A percentile compares a stretch with the other conserved stretches of the same genome.
Evolutionary conservation across 2,329 filamentous ascomycete species (phyloP).

Genomic region (Botrytis fragariae): DNA sequence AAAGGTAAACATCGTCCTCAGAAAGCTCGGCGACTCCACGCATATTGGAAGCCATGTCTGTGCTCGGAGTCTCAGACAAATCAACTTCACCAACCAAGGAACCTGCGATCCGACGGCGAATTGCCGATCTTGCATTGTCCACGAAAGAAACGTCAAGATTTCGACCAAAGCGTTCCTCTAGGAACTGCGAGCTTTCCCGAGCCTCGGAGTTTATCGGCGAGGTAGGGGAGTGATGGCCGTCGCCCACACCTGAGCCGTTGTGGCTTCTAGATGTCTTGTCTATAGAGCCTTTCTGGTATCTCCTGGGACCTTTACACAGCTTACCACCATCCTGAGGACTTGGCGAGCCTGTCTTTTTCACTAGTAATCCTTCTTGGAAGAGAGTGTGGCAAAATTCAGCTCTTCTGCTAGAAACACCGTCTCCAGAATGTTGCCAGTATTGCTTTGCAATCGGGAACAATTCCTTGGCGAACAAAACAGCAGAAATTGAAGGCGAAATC

Average conservation of each 20-base stretch:
- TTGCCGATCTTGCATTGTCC: constrained; percentile 78
- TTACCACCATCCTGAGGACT: constrained; percentile 31
- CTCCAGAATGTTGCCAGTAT: constrained; percentile 96
- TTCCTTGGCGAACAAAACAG: constrained; percentile 68
- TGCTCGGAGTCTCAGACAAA: constrained; percentile 54
- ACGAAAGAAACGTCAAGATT: constrained; percentile 82
- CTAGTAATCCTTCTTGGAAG: constrained; percentile 66
- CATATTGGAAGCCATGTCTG: constrained; percentile 48
- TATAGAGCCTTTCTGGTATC: constrained; percentile 68
- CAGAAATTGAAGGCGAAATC: constrained; percentile 60
- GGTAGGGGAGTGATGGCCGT: not conserved
- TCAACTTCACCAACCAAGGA: constrained; percentile 73
- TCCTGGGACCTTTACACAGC: constrained; percentile 65
- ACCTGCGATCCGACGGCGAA: constrained; percentile 83
- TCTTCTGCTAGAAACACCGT: constrained; percentile 85
- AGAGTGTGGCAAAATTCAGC: constrained; percentile 84
- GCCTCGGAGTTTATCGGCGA: constrained; percentile 31
- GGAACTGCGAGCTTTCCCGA: constrained; percentile 72
- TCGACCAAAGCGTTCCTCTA: constrained; percentile 91
- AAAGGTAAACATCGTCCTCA: constrained; percentile 86
- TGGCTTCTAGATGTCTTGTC: constrained; percentile 40
- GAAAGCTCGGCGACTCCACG: constrained; percentile 63
- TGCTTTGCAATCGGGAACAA: constrained; percentile 76
- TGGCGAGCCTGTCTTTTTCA: constrained; percentile 44
- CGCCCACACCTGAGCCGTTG: constrained; percentile 23